A percentile compares a stretch with the other conserved stretches of the same genome.
phyloP scores from a whole-genome alignment of 192 early-diverging fungal genomes.

The Gonapodya prolifera region DNA sequence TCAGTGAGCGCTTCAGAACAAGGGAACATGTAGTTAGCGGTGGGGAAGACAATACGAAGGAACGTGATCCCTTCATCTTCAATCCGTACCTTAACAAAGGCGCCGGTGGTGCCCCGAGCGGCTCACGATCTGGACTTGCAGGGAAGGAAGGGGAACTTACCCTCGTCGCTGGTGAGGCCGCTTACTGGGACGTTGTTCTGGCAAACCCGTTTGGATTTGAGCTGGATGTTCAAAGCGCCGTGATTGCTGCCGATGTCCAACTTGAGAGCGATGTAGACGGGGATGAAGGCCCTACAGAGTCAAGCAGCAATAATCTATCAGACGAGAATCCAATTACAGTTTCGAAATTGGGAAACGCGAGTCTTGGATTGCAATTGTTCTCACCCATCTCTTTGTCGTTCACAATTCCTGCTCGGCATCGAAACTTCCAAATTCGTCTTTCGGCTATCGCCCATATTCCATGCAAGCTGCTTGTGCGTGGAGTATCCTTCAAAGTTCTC shows the following conservation, averaged over 20 bases:
- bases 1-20: not conserved
- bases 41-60: not conserved
- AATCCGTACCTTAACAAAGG: not conserved
- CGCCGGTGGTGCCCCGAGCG: not conserved
- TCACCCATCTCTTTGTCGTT: not conserved
- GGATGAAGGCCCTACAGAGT: too few species aligned
- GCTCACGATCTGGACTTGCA: not conserved
- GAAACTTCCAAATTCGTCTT: not conserved
- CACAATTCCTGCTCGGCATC: not conserved
- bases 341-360: not conserved
- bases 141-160: not conserved
- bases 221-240: not conserved
- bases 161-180: not conserved
- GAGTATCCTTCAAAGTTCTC: not conserved
- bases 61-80: not conserved
- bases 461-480: not conserved
- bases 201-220: not conserved
- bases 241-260: not conserved
- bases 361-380: not conserved
- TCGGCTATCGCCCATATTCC: not conserved
- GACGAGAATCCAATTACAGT: not conserved
- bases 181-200: not conserved
- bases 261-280: not conserved
- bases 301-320: not conserved
- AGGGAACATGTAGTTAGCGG: not conserved